Percentiles rank a stretch among this genome's conserved stretches.
These are phyloP conservation scores for Stephania japonica DNA, from an alignment of 164 flowering plant genomes.

Conservation along the genomic window DNA sequence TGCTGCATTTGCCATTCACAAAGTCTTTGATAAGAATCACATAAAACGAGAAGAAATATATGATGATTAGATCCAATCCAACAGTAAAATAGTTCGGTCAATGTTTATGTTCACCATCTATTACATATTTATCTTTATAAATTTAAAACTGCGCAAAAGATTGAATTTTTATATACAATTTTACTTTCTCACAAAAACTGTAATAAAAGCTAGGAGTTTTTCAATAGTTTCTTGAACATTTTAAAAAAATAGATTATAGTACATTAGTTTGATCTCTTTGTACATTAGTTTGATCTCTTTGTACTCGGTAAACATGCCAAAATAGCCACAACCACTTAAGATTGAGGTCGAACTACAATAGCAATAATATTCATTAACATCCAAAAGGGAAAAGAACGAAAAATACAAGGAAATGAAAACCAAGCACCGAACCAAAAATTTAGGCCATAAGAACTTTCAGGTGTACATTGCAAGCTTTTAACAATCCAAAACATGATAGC, in stretches of 20 bases:
- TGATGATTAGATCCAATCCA: background rate
- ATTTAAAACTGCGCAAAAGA: background rate
- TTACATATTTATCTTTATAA: background rate
- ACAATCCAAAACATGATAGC: background rate
- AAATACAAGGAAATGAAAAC: background rate
- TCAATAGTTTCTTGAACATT: background rate
- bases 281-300: no score
- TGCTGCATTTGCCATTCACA: slow-evolving; percentile 34
- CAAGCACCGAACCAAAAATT: background rate
- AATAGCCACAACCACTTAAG: background rate
- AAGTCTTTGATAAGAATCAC: background rate
- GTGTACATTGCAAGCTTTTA: background rate
- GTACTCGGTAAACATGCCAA: background rate
- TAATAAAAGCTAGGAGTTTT: background rate
- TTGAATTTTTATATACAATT: background rate
- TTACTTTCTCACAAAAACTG: background rate
- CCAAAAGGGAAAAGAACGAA: background rate
- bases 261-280: no score
- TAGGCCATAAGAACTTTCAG: background rate
- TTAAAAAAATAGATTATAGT: no score
- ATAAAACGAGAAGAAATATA: background rate
- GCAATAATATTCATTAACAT: background rate
- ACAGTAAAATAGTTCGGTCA: background rate
- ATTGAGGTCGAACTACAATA: background rate
- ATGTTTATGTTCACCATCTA: background rate